Base-by-base conservation (phyloP, 768 basidiomycete genomes). In the Brasilioporus rufonigricans region DNA sequence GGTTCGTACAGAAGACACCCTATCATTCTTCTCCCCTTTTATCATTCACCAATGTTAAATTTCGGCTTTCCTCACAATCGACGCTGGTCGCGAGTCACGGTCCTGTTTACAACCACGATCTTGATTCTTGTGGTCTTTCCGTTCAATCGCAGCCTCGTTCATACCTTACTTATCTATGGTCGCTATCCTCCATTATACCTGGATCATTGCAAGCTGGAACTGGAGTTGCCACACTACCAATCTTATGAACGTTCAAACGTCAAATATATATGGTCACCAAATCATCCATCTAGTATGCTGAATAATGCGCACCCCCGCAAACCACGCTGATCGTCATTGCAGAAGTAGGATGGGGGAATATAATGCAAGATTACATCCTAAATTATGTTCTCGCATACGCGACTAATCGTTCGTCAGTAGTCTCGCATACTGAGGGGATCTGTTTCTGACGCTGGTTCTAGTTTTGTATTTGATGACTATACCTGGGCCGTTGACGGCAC, bases 211-310 rank as follows among this genome's bases (percentile, higher is more conserved):
- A 56, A 70, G 35, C 70, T 65, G 31, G 76, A 81, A 57, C 63
- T 72, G 7, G 46, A 50, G 3, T 60, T 80, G 0, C 73, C 77
- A 1, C 78, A 80, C 44, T 76, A 79, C 48, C 56, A 68, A 39
- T 23, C 48, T 0, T 65, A 75, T 5, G 71, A 75, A 29, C 74
- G 65, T 5, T 57, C 60, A 23, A 56, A 67, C 13, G 64, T 69
- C 33, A 74, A 71, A 50, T 81, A 76, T 52, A 48, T 83, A 4
- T 81, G 72, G 68, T 67, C 78, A 19, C 73, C 77, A 19, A 80
- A 79, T 53, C 79, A 82, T 58, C 74, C 70, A 45, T 46, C 36
- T 38, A 24, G 55, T 56, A 57, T 48, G 44, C n/a, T 32, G 6
- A 31, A 23, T 11, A 29, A 18, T 12, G 12, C 3, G 0, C n/a